Evolutionary conservation across 192 early-diverging fungal genomes (phyloP), one percentile per base, ranked within the genome.

Genomic region (Haplosporangium gracile): DNA sequence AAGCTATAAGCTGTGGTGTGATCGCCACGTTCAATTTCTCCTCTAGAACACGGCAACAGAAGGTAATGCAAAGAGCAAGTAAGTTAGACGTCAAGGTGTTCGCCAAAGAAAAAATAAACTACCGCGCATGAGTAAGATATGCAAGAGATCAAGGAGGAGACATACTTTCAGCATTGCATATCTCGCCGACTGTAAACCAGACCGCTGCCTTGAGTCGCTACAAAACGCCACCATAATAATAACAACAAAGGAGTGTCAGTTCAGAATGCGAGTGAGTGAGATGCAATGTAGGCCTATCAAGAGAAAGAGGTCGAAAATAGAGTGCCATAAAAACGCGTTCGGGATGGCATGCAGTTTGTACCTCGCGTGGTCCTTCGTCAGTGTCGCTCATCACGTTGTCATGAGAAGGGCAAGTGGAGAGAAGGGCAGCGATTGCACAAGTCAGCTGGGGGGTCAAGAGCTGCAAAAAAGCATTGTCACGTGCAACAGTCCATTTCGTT

Each of bases 191-290:
- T 4, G 79, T 79, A 57, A 78, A 87, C 89, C 89, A 89, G 7
- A 89, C 43, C 1, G 89, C 89, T 11, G 89, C 85, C 72, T 89
- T 89, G 42, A 89, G 82, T 72, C 85, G 75, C 89, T 89, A 72
- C 60, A 65, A 65, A 65, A 65, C 60, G 60, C 60, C 60, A 65
- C 60, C 60, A 65, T 65, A 65, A 34, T 29, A 63, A 55, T 7
- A n/a, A 55, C 42, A 72, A 43, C 20, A 16, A 49, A 47, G 5
- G 3, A 24, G 6, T 36, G 15, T 29, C 24, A 43, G 39, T 51
- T 18, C 26, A 24, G 39, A 13, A 32, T 74, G 29, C 16, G 15
- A 32, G 38, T 51, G 18, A 20, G 29, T 24, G 5, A 70, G 20
- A 22, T 24, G 24, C 0, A 15, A 49, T 18, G 16, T 13, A 6